A percentile compares a stretch with the other conserved stretches of the same genome.
These are phyloP conservation scores for Gossypium arboreum DNA, from an alignment of 345 rosid species.

Conservation along the genomic window DNA sequence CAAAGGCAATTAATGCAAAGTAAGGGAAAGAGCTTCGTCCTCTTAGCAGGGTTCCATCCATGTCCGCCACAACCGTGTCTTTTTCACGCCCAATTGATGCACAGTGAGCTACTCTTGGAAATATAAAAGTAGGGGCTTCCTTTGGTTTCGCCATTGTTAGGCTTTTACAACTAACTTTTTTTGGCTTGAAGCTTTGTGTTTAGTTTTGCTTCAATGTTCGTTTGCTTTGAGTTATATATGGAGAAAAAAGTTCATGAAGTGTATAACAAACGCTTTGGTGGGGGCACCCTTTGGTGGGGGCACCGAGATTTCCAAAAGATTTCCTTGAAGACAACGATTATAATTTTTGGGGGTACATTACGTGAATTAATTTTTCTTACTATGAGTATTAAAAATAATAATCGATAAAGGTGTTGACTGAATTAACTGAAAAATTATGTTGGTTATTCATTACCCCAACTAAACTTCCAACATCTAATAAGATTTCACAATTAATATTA, in stretches of 20 bases:
- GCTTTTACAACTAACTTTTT: background rate
- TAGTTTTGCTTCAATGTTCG: background rate
- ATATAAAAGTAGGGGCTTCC: constrained; percentile 1
- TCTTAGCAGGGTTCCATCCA: constrained; percentile 68
- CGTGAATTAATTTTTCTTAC: too few species aligned
- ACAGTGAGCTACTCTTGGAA: constrained; percentile 44
- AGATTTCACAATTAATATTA: too few species aligned
- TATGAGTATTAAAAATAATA: too few species aligned
- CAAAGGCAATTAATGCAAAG: constrained; percentile 68
- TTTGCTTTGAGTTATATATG: background rate
- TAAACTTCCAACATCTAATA: too few species aligned
- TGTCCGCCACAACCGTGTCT: constrained; percentile 60
- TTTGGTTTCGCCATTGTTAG: background rate
- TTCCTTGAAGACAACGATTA: background rate
- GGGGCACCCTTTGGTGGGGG: background rate
- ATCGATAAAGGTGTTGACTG: too few species aligned
- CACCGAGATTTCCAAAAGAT: constrained; percentile 1
- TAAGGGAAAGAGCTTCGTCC: constrained; percentile 55
- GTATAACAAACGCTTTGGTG: background rate
- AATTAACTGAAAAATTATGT: too few species aligned
- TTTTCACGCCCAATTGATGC: constrained; percentile 42
- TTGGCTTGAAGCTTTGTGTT: background rate
- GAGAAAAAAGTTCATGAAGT: background rate
- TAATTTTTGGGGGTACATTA: background rate
- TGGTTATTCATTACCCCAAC: too few species aligned